A percentile compares a stretch with the other conserved stretches of the same genome.
Conservation (phyloP, 2,329 filamentous ascomycete genomes). For the Talaromyces sp. region DNA sequence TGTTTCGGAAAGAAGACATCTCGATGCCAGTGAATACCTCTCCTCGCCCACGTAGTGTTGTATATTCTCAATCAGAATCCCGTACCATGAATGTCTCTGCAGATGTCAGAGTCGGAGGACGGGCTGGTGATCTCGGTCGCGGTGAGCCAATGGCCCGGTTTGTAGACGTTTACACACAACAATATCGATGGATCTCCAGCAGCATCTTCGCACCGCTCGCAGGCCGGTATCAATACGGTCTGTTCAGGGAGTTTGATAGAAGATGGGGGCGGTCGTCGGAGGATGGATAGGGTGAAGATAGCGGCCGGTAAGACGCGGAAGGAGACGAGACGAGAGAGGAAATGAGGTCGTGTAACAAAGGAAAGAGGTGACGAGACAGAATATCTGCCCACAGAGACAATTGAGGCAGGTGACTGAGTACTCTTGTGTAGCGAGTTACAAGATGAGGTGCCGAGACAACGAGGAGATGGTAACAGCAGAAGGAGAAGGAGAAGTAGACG, state of each 20-base stretch:
- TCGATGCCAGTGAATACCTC: background rate
- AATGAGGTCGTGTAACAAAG: constrained; percentile 4
- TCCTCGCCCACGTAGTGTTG: background rate
- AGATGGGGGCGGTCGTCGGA: background rate
- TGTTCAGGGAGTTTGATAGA: background rate
- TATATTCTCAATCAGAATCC: background rate
- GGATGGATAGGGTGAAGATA: background rate
- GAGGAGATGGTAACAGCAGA: background rate
- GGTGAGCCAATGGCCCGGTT: background rate
- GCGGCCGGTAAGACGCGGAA: background rate
- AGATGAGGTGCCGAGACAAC: too few species aligned
- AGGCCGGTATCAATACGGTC: background rate
- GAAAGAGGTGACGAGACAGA: too few species aligned
- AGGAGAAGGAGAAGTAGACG: background rate
- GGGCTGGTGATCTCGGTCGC: background rate
- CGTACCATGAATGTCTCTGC: background rate
- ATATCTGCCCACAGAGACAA: constrained; percentile 1
- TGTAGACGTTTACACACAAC: constrained; percentile 11
- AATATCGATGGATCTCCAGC: background rate
- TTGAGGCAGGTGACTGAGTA: background rate
- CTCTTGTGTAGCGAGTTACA: background rate
- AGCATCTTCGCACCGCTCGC: constrained; percentile 13
- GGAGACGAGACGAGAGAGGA: background rate
- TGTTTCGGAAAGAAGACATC: background rate
- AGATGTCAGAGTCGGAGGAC: background rate